Base-by-base conservation (phyloP, 495 filamentous ascomycete genomes). In the Aeminium ludgeri region DNA sequence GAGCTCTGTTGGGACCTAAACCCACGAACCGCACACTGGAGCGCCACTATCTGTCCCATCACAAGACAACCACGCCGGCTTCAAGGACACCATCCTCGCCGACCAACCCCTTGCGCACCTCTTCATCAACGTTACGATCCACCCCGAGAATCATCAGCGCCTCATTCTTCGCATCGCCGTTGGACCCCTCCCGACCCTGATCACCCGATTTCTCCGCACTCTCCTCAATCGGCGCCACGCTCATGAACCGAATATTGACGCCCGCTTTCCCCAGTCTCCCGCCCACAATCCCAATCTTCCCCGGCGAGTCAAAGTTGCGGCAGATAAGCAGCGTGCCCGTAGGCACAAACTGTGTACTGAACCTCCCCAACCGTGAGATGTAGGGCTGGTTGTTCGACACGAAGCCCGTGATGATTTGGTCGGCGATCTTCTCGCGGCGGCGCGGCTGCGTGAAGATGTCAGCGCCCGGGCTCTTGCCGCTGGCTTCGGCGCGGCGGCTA, bases 121-220 rank as follows among this genome's bases (percentile, higher is more conserved):
- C 65, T 34, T 61, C 58, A 0, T 65, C 67, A 6, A 80, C 70
- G 6, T 59, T 59, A 6, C 65, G 62, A 44, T 74, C 72, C 25
- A 83, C 67, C 0, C 76, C 75, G 29, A 83, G 43, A 49, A 83
- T 82, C 78, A 83, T 83, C 39, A 83, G 54, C 6, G 78, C 76
- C 57, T 83, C 78, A 28, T 65, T 70, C 36, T 49, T 44, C 8
- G 11, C 37, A 42, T 30, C 41, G 30, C 4, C 32, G 25, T 41
- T 48, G n/a, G 25, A n/a, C 20, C 39, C 16, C 15, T 53, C 17
- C 41, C 53, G 3, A 39, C 45, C 10, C 46, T 45, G 15, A 32
- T 51, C 20, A 43, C 35, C 34, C 25, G 4, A 18, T 1, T 44
- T 31, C 7, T 41, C 38, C 3, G 38, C 38, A 16, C 45, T 45